These are phyloP conservation scores for Knoxdaviesia capensis DNA, from an alignment of 2,329 filamentous ascomycete species.

Conservation along the genomic window DNA sequence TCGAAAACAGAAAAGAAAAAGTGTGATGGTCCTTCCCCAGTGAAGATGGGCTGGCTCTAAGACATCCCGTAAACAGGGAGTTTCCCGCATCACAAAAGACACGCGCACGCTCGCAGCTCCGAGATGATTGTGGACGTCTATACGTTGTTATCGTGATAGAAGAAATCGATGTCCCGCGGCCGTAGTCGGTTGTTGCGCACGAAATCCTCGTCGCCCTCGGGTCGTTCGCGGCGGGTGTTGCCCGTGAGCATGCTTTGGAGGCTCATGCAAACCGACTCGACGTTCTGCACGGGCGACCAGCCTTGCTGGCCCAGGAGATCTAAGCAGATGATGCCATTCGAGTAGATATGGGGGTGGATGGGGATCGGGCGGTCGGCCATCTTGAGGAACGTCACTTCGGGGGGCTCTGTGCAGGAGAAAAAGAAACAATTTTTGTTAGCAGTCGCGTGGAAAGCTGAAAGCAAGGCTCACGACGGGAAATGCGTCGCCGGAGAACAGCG, in stretches of 20 bases:
- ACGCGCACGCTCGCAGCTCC: too few relatives aligned
- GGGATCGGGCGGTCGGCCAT: conserved; percentile 51
- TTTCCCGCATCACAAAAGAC: too few relatives aligned
- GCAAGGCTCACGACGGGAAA: not conserved
- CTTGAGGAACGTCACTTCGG: conserved; percentile 77
- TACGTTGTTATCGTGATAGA: conserved; percentile 79
- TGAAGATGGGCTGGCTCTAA: too few relatives aligned
- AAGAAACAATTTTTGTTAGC: not conserved
- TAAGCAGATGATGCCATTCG: conserved; percentile 95
- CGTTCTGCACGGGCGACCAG: conserved; percentile 93
- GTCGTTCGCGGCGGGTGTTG: conserved; percentile 79
- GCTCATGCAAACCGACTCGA: conserved; percentile 92
- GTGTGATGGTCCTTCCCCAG: too few relatives aligned
- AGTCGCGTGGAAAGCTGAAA: not conserved
- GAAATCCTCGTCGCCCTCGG: conserved; percentile 78
- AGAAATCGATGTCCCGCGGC: conserved; percentile 77
- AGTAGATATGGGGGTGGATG: conserved; percentile 95
- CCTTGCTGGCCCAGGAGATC: conserved; percentile 75
- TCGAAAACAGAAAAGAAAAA: too few relatives aligned
- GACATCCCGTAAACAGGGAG: too few relatives aligned
- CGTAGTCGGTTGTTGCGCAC: conserved; percentile 60
- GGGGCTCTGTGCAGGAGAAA: conserved; percentile 43
- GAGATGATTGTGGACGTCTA: conserved; percentile 11
- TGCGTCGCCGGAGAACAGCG: too few relatives aligned
- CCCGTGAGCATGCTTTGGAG: conserved; percentile 96